Conservation (phyloP, 805 yeast genomes). For the Myxozyma sirexii region DNA sequence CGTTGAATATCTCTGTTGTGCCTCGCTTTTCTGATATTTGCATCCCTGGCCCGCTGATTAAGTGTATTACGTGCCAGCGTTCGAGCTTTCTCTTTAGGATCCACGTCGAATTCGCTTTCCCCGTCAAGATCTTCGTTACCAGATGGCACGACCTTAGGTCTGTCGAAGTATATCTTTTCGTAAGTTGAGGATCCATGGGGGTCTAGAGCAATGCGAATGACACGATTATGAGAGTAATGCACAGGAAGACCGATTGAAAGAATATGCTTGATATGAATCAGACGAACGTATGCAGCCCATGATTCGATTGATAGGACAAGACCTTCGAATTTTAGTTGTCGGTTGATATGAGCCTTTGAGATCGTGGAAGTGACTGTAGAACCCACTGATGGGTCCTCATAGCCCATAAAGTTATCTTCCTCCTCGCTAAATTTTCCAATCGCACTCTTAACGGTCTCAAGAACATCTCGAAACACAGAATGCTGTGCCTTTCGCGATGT, state of each 20-base stretch:
- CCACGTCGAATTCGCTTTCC: conserved; percentile 8
- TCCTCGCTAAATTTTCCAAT: conserved; percentile 2
- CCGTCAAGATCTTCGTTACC: conserved; percentile 13
- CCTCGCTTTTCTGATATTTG: conserved; percentile 17
- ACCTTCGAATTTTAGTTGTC: conserved; percentile 33
- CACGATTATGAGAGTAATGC: conserved; percentile 34
- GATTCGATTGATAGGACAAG: conserved; percentile 29
- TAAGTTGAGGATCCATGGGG: conserved; percentile 22
- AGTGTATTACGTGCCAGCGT: not conserved
- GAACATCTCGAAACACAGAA: conserved; percentile 35
- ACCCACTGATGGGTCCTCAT: conserved; percentile 17
- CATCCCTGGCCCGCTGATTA: not conserved
- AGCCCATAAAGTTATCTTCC: conserved; percentile 13
- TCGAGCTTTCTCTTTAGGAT: not conserved
- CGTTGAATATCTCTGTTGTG: not conserved
- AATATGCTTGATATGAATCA: conserved; percentile 30
- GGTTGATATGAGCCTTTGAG: conserved; percentile 21
- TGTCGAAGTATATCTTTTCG: conserved; percentile 6
- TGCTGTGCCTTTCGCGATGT: conserved; percentile 34
- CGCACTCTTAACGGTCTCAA: conserved; percentile 33
- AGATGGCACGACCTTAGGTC: conserved; percentile 4
- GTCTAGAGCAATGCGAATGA: conserved; percentile 25
- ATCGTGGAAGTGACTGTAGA: conserved; percentile 7
- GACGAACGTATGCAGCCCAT: conserved; percentile 33
- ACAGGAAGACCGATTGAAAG: conserved; percentile 35